Evolutionary conservation across 2,329 filamentous ascomycete genomes (phyloP), one percentile per base, ranked within the genome.

Genomic region (Chaetomium olivaceum): DNA sequence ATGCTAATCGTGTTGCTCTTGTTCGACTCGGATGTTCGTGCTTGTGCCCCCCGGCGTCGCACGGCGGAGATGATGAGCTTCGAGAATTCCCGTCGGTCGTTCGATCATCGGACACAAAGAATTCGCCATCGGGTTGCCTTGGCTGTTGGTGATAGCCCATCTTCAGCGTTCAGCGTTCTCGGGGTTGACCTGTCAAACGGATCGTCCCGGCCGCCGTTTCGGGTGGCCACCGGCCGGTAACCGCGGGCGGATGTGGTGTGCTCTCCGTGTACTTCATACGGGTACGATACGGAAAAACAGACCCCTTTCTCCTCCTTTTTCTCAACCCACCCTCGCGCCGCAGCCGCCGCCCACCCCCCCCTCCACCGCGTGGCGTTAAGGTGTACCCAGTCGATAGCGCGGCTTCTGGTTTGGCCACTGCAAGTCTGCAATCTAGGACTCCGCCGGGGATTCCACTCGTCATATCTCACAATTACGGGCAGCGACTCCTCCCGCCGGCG

Each of bases 321-420:
- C 23, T 33, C 50, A 43, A 51, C 58, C 51, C 58, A 57, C 63
- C 58, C 58, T 65, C 52, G 19, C 14, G 4, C 29, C 11, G 31
- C 23, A 36, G 39, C 52, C 58, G 50, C 57, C 21, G 23, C 29
- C 23, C 63, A 56, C 63, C 58, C 63, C 63, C 58, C 33, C 58
- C 58, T 33, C 39, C 58, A 58, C n/a, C 23, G 8, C 21, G 39
- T 43, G 52, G 43, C 29, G 25, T 52, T 16, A 63, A 59, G 56
- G 48, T 23, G 33, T 51, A 14, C 27, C 54, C 25, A 29, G 19
- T 52, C 39, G 29, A 21, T 63, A 58, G 16, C 46, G 43, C 54
- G 27, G 27, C 8, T 23, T 63, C n/a, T 36, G n/a, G n/a, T 27
- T 19, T 48, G 21, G 50, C 59, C 25, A 27, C 27, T 27, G 46